These are phyloP conservation scores for Citrus cavaleriei DNA, from an alignment of 345 rosid species.

Conservation along the genomic window DNA sequence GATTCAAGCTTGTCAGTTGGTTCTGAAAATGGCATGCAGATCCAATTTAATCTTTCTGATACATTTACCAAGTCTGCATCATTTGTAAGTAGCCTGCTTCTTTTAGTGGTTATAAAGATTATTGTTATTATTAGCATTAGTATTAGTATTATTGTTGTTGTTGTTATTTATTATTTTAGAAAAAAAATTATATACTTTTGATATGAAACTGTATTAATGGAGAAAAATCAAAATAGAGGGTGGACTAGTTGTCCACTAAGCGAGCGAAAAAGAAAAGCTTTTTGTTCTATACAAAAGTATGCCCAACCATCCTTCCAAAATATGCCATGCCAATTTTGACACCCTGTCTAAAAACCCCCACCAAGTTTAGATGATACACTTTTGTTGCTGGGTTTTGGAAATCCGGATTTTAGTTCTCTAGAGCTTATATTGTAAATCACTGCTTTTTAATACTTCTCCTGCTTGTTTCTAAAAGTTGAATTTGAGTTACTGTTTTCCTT, in stretches of 20 bases:
- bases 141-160: too few species aligned
- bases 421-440: neutral
- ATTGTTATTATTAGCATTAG: too few species aligned
- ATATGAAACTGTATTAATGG: too few species aligned
- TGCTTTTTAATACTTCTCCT: neutral
- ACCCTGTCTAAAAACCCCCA: neutral
- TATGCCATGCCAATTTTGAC: too few species aligned
- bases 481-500: neutral
- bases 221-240: too few species aligned
- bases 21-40: constrained; percentile 50
- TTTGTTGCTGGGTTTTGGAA: neutral
- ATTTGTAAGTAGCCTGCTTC: constrained; percentile 49
- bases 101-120: neutral
- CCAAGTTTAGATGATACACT: neutral
- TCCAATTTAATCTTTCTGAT: constrained; percentile 71
- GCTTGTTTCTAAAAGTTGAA: constrained; percentile 1
- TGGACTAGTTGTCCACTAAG: too few species aligned
- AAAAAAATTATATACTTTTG: too few species aligned
- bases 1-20: constrained; percentile 39
- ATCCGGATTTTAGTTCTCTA: neutral
- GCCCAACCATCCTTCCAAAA: too few species aligned
- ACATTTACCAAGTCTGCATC: constrained; percentile 76
- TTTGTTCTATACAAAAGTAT: too few species aligned
- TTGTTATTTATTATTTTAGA: too few species aligned
- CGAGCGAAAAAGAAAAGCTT: too few species aligned